Evolutionary conservation across 2,329 filamentous ascomycete species (phyloP).

Genomic region (Purpureocillium lavendulum): DNA sequence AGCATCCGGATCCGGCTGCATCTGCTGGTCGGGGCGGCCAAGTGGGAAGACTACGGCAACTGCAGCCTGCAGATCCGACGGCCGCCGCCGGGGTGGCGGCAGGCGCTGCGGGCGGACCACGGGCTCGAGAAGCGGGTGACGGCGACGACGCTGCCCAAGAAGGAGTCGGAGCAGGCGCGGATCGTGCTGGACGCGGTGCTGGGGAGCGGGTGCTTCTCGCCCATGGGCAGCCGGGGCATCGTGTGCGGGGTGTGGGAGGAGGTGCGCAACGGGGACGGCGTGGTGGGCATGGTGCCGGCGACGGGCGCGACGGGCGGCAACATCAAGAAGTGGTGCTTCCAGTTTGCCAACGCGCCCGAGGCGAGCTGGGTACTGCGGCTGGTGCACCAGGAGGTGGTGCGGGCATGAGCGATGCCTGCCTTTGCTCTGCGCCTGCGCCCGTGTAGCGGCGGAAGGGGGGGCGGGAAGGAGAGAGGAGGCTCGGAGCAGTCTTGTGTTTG

Average conservation of each 20-base stretch:
- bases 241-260: conserved; percentile 85
- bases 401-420: conserved; percentile 14
- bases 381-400: conserved; percentile 47
- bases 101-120: conserved; percentile 51
- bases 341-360: conserved; percentile 44
- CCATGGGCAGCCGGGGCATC: conserved; percentile 77
- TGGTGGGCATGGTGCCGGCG: conserved; percentile 41
- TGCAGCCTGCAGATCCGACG: conserved; percentile 75
- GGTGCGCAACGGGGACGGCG: conserved; percentile 53
- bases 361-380: conserved; percentile 48
- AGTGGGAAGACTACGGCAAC: conserved; percentile 88
- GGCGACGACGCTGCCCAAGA: conserved; percentile 62
- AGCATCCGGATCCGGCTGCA: conserved; percentile 86
- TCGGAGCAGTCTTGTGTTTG: no score
- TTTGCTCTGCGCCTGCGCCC: not conserved
- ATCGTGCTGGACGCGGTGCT: conserved; percentile 76
- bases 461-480: no score
- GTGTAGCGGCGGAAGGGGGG: not conserved
- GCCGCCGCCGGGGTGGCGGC: conserved; percentile 54
- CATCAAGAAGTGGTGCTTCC: conserved; percentile 57
- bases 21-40: conserved; percentile 62
- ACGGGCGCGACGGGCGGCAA: conserved; percentile 43
- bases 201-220: conserved; percentile 75
- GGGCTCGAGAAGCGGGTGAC: conserved; percentile 79
- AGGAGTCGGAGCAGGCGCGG: conserved; percentile 44